phyloP scores from a whole-genome alignment of 352 stramenopile genomes.

The Pythium apleroticum region DNA sequence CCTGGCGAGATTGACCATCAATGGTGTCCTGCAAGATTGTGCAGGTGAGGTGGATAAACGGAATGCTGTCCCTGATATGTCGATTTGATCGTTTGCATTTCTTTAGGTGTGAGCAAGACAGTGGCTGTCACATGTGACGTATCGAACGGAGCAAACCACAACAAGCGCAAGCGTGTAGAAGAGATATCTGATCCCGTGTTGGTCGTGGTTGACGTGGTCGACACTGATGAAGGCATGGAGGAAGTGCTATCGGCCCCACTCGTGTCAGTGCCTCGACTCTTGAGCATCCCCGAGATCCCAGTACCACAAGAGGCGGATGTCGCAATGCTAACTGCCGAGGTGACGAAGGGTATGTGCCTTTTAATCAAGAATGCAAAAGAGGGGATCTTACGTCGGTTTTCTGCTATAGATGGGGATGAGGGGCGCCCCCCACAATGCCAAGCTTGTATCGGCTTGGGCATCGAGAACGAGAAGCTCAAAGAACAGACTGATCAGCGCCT shows the following conservation, averaged over 20 bases:
- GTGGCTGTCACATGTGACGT: slow-evolving; percentile 29
- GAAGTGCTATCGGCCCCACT: neutral
- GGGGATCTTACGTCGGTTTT: neutral
- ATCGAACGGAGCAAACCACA: slow-evolving; percentile 33
- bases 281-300: neutral
- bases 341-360: neutral
- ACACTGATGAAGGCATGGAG: neutral
- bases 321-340: neutral
- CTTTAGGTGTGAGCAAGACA: slow-evolving; percentile 3
- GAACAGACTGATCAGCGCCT: neutral
- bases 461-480: neutral
- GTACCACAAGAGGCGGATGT: neutral
- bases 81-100: neutral
- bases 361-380: neutral
- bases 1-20: slow-evolving; percentile 35
- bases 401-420: neutral
- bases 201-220: neutral
- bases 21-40: neutral
- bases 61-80: neutral
- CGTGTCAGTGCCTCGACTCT: neutral
- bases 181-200: neutral
- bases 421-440: neutral
- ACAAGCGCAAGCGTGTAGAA: slow-evolving; percentile 43
- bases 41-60: slow-evolving; percentile 10
- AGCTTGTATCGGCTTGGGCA: neutral